These are phyloP conservation scores for Puccinia hordei DNA, from an alignment of 1,284 basidiomycete genomes.

Conservation along the genomic window DNA sequence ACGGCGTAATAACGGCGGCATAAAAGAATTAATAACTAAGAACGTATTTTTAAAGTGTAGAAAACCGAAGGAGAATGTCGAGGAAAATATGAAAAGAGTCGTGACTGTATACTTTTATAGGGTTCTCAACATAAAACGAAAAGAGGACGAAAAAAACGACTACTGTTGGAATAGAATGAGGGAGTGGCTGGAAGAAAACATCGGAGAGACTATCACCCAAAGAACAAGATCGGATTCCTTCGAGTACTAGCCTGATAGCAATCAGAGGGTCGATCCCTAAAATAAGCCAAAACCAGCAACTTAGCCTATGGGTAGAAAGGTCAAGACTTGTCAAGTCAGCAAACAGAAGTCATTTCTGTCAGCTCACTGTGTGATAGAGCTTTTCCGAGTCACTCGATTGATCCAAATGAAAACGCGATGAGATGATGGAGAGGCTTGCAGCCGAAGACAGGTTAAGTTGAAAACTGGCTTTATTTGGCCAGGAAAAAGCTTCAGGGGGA, in stretches of 20 bases:
- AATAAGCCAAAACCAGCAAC: neutral
- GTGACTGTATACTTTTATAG: constrained; percentile 10
- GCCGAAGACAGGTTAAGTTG: neutral
- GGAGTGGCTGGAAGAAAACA: neutral
- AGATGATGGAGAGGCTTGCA: neutral
- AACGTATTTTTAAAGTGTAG: neutral
- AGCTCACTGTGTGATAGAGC: neutral
- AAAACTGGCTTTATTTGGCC: neutral
- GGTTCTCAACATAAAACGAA: neutral
- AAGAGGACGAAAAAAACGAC: neutral
- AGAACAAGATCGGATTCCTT: neutral
- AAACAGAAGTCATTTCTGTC: neutral
- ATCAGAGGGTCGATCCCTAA: neutral
- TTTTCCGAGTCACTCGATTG: neutral
- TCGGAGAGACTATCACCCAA: neutral
- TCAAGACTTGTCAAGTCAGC: neutral
- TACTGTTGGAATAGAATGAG: neutral
- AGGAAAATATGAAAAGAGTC: neutral
- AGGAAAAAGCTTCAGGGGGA: neutral
- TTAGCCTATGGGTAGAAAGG: neutral
- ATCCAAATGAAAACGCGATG: neutral
- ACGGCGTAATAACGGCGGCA: neutral
- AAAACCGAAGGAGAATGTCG: neutral
- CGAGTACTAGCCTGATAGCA: neutral
- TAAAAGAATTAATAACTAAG: neutral